phyloP scores from a whole-genome alignment of 1,284 basidiomycete species.

The Fistulinella cinereoalba region DNA sequence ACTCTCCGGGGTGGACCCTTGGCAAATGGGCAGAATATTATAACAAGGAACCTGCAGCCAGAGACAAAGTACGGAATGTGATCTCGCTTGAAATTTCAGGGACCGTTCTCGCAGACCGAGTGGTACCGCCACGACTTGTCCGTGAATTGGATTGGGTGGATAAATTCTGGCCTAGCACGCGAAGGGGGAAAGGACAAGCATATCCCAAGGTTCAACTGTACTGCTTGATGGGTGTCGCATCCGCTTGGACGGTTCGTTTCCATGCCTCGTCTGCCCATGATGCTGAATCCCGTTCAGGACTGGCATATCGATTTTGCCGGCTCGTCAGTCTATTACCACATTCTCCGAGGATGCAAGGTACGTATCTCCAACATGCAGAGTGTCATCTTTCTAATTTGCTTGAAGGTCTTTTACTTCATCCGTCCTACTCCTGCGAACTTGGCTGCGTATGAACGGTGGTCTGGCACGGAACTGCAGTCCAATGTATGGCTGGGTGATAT shows the following conservation, averaged over 20 bases:
- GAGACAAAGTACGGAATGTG: conserved; percentile 87
- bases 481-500: conserved; percentile 89
- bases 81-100: conserved; percentile 86
- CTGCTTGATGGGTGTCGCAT: conserved; percentile 86
- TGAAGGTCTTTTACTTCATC: conserved; percentile 92
- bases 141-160: conserved; percentile 96
- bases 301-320: conserved; percentile 98
- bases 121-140: conserved; percentile 82
- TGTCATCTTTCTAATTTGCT: conserved; percentile 12
- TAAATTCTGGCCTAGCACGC: conserved; percentile 83
- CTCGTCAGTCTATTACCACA: conserved; percentile 92
- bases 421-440: conserved; percentile 86
- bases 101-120: conserved; percentile 69
- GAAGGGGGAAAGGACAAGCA: conserved; percentile 66
- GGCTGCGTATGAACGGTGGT: conserved; percentile 87
- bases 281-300: conserved; percentile 55
- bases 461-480: conserved; percentile 85
- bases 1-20: conserved; percentile 82
- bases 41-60: conserved; percentile 55
- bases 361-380: conserved; percentile 11
- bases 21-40: conserved; percentile 91
- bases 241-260: conserved; percentile 83
- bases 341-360: conserved; percentile 80
- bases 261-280: not conserved
- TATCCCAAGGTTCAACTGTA: conserved; percentile 97